A percentile compares a stretch with the other conserved stretches of the same genome.
Evolutionary conservation across 208 protist species (phyloP).

Genomic region (Leptomonas seymouri): DNA sequence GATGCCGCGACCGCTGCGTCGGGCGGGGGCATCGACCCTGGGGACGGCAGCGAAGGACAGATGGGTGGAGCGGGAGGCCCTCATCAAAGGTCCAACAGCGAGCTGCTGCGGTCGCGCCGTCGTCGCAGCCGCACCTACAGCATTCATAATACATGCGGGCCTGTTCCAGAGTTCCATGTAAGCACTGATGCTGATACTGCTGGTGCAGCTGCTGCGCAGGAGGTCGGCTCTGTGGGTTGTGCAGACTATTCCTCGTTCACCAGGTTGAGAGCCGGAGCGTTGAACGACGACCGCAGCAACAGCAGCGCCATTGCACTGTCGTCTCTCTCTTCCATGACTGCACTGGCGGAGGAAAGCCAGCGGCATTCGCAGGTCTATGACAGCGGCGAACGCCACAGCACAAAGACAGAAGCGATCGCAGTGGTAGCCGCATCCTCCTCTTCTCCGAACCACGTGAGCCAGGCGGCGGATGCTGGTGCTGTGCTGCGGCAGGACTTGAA

Average conservation of each 20-base stretch:
- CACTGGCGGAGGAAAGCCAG: not conserved
- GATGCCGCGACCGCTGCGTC: too few species aligned
- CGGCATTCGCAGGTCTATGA: not conserved
- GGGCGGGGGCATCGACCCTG: not conserved
- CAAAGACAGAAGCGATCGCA: too few species aligned
- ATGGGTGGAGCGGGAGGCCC: not conserved
- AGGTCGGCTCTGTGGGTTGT: too few species aligned
- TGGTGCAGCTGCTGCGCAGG: too few species aligned
- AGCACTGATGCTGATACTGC: not conserved
- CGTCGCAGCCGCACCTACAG: slow-evolving; percentile 8
- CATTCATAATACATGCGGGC: not conserved
- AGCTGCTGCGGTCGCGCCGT: slow-evolving; percentile 6
- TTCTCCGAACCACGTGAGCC: too few species aligned
- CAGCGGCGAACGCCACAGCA: not conserved
- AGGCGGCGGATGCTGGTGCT: too few species aligned
- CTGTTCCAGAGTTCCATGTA: too few species aligned
- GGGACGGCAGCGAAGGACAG: not conserved
- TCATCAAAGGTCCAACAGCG: not conserved
- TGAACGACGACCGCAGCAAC: not conserved
- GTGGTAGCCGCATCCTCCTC: too few species aligned
- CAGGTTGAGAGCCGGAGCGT: too few species aligned
- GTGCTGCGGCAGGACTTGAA: too few species aligned
- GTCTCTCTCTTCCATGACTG: not conserved
- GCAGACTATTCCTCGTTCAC: too few species aligned
- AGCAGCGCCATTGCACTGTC: not conserved